Conservation (phyloP, 306 rosid species). For the Casuarina glauca region DNA sequence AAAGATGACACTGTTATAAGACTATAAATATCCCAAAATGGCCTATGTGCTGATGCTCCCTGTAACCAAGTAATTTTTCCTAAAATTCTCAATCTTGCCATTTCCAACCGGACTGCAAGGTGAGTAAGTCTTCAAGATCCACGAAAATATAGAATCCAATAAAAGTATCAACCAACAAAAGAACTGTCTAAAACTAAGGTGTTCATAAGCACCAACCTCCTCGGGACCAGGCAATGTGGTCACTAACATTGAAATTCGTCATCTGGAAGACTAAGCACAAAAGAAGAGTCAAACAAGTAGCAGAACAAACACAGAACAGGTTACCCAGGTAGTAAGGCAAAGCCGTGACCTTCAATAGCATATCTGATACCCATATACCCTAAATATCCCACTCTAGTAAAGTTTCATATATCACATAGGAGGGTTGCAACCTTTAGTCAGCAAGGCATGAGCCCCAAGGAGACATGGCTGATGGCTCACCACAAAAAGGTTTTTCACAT, state of each 20-base stretch:
- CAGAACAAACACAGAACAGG: not conserved
- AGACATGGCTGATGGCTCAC: not conserved
- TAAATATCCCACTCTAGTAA: not conserved
- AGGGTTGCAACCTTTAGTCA: not conserved
- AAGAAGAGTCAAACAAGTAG: not conserved
- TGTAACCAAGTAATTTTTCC: not conserved
- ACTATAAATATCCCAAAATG: not conserved
- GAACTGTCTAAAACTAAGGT: not conserved
- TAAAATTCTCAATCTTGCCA: not conserved
- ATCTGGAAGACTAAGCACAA: not conserved
- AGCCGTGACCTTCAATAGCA: not conserved
- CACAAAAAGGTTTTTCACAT: not conserved
- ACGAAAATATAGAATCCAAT: not conserved
- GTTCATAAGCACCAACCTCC: not conserved
- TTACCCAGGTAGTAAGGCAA: not conserved
- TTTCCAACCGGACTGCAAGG: not conserved
- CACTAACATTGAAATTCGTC: not conserved
- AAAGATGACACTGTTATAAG: not conserved
- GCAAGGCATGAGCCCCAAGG: not conserved
- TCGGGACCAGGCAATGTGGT: not conserved
- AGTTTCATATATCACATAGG: not conserved
- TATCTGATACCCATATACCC: not conserved
- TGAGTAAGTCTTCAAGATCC: not conserved
- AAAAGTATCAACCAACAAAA: not conserved
- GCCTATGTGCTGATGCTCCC: not conserved